Evolutionary conservation across 257 asterid genomes (phyloP).

Genomic region (Capsicum chinense): DNA sequence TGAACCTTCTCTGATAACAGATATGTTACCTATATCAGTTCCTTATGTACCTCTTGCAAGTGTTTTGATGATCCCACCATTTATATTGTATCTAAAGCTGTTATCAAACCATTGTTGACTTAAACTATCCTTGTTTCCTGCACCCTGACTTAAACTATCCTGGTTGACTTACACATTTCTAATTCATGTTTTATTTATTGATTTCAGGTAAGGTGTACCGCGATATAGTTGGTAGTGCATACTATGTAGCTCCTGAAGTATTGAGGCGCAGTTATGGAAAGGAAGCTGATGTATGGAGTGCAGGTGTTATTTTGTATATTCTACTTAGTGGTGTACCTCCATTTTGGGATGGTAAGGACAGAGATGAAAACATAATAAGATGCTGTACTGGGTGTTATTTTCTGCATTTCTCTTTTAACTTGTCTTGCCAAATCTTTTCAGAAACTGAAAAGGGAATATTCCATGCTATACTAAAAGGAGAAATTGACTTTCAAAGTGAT

Average conservation of each 20-base stretch:
- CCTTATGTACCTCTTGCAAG: not conserved
- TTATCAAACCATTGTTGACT: not conserved
- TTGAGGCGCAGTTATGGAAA: conserved; percentile 76
- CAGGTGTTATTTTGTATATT: conserved; percentile 87
- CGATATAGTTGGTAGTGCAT: conserved; percentile 89
- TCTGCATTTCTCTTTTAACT: not conserved
- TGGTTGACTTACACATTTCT: not conserved
- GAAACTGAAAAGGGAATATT: conserved; percentile 69
- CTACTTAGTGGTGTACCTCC: conserved; percentile 94
- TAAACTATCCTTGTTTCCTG: conserved; percentile 8
- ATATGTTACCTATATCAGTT: not conserved
- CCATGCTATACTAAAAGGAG: conserved; percentile 56
- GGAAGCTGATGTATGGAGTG: conserved; percentile 93
- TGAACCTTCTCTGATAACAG: not conserved
- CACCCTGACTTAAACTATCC: not conserved
- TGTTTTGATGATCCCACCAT: not conserved
- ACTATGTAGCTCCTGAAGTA: conserved; percentile 92
- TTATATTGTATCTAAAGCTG: not conserved
- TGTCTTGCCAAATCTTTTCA: conserved; percentile 34
- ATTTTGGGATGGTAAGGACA: conserved; percentile 86
- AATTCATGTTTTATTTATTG: conserved; percentile 18
- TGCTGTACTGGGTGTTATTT: conserved; percentile 10
- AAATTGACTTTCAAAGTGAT: conserved; percentile 55
- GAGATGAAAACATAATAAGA: not conserved
- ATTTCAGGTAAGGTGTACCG: conserved; percentile 69